These are phyloP conservation scores for Penicillium italicum DNA, from an alignment of 2,329 filamentous ascomycete species.

Conservation along the genomic window DNA sequence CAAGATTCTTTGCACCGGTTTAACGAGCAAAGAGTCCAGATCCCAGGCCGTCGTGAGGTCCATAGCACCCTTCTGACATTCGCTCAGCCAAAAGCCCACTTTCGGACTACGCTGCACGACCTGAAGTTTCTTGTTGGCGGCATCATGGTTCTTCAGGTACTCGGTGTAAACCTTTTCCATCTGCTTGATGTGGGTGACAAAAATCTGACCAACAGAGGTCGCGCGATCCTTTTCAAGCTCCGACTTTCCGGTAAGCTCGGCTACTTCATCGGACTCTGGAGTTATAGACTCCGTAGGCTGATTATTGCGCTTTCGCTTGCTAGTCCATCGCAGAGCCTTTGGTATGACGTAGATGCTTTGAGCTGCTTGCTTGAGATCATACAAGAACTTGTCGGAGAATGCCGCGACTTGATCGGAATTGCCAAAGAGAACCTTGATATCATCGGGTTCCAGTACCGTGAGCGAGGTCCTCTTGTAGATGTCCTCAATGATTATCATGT, in stretches of 20 bases:
- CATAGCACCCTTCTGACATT: conserved; percentile 87
- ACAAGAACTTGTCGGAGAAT: conserved; percentile 77
- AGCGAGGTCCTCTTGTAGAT: conserved; percentile 94
- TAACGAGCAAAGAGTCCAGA: conserved; percentile 91
- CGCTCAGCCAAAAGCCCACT: conserved; percentile 76
- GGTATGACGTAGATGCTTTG: conserved; percentile 72
- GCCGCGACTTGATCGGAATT: conserved; percentile 88
- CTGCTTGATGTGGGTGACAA: conserved; percentile 52
- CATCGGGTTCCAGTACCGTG: conserved; percentile 73
- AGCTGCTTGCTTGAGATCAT: conserved; percentile 75
- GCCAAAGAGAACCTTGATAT: conserved; percentile 84
- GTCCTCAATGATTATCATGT: conserved; percentile 96
- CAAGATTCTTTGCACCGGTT: conserved; percentile 89
- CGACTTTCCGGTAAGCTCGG: conserved; percentile 31
- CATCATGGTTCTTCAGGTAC: conserved; percentile 63
- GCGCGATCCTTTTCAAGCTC: conserved; percentile 56
- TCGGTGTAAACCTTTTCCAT: conserved; percentile 65
- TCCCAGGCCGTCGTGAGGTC: conserved; percentile 94
- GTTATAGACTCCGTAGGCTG: conserved; percentile 16
- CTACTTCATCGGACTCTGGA: conserved; percentile 26
- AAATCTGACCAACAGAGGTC: conserved; percentile 58
- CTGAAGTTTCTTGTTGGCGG: conserved; percentile 60
- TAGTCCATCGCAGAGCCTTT: conserved; percentile 52
- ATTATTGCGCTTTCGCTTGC: conserved; percentile 49
- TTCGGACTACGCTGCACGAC: conserved; percentile 53